phyloP scores from a whole-genome alignment of 192 early-diverging fungal genomes.

The Linnemannia elongata region DNA sequence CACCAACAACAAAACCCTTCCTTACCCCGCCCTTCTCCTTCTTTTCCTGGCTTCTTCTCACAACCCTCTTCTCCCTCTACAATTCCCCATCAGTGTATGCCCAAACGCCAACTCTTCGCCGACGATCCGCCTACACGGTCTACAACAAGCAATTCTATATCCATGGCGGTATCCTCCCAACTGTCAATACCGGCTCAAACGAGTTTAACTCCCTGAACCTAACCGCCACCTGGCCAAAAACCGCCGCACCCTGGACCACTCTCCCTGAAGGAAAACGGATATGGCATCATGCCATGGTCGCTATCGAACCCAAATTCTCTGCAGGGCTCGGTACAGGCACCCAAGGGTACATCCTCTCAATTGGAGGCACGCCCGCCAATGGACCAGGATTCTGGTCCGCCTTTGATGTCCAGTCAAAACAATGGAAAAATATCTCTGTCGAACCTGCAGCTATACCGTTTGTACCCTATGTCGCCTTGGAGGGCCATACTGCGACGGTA shows the following conservation, averaged over 20 bases:
- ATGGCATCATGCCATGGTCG: constrained; percentile 30
- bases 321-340: constrained; percentile 18
- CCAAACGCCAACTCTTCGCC: neutral
- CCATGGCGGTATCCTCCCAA: constrained; percentile 25
- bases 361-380: constrained; percentile 6
- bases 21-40: neutral
- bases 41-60: neutral
- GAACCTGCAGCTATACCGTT: neutral
- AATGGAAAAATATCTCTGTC: neutral
- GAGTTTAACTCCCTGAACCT: constrained; percentile 25
- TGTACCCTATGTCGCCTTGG: constrained; percentile 15
- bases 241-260: neutral
- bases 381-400: constrained; percentile 7
- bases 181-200: neutral
- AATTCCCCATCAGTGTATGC: neutral
- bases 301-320: constrained; percentile 2
- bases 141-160: constrained; percentile 27
- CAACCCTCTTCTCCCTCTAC: neutral
- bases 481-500: constrained; percentile 25
- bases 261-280: constrained; percentile 7
- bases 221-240: constrained; percentile 14
- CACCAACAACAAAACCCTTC: neutral
- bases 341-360: constrained; percentile 9
- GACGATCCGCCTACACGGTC: constrained; percentile 18
- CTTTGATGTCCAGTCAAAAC: constrained; percentile 12